Conservation (phyloP, 495 filamentous ascomycete species). For the Neurospora sp. region DNA sequence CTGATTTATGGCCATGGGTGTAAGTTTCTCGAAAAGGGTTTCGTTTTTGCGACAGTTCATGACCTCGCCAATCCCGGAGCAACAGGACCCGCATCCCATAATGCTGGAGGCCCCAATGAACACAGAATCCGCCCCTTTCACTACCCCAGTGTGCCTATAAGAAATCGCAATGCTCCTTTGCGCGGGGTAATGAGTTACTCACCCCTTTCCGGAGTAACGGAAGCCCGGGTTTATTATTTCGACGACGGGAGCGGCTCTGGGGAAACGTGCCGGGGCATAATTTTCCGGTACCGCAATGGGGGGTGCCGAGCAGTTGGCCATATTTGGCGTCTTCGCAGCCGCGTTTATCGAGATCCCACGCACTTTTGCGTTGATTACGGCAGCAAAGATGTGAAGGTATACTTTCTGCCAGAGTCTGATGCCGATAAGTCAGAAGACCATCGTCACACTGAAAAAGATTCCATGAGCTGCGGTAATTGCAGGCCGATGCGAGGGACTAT, state of each 20-base stretch:
- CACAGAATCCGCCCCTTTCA: not conserved
- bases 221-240: not conserved
- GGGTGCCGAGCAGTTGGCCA: not conserved
- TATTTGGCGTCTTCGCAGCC: not conserved
- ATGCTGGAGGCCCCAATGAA: not conserved
- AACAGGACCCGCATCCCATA: not conserved
- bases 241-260: not conserved
- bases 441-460: not conserved
- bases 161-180: not conserved
- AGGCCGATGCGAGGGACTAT: not conserved
- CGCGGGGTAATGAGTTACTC: not conserved
- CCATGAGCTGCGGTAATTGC: not conserved
- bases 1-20: not conserved
- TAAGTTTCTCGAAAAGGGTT: not conserved
- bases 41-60: not conserved
- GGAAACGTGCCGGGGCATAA: not conserved
- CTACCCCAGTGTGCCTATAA: not conserved
- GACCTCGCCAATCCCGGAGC: not conserved
- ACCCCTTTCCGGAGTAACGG: not conserved
- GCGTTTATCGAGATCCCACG: not conserved
- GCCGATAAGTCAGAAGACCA: not conserved
- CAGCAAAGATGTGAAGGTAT: not conserved
- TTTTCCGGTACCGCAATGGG: not conserved
- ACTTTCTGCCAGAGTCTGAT: not conserved
- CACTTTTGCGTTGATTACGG: not conserved